phyloP scores from a whole-genome alignment of 192 early-diverging fungal genomes.

The Backusella australiensis region DNA sequence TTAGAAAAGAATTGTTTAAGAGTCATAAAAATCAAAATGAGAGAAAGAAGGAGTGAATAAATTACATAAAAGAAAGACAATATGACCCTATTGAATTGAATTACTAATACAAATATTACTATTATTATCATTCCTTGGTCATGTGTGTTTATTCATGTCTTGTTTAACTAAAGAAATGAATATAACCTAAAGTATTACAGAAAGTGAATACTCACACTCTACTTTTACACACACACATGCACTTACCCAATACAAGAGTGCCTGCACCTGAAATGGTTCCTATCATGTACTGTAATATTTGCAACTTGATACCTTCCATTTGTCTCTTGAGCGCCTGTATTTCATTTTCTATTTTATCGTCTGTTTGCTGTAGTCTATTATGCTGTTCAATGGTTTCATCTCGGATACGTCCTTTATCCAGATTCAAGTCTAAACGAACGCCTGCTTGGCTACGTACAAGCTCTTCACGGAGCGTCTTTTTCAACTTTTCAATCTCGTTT shows the following conservation, averaged over 20 bases:
- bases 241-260: slow-evolving; percentile 67
- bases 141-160: background rate
- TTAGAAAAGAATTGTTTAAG: background rate
- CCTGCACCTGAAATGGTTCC: slow-evolving; percentile 80
- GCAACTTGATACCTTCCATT: slow-evolving; percentile 88
- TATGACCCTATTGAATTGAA: background rate
- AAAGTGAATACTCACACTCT: background rate
- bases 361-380: slow-evolving; percentile 79
- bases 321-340: slow-evolving; percentile 75
- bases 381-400: slow-evolving; percentile 83
- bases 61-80: background rate
- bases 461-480: slow-evolving; percentile 78
- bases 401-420: slow-evolving; percentile 87
- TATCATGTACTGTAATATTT: slow-evolving; percentile 78
- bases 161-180: slow-evolving; percentile 15
- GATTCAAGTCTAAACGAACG: slow-evolving; percentile 80
- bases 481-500: slow-evolving; percentile 81
- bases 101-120: background rate
- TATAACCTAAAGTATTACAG: background rate
- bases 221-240: background rate
- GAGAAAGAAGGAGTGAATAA: background rate
- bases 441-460: slow-evolving; percentile 80
- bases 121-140: background rate
- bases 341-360: slow-evolving; percentile 84
- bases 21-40: background rate